Evolutionary conservation across 805 yeast genomes (phyloP), one percentile per base, ranked within the genome.

Genomic region (Lachancea nothofagi): DNA sequence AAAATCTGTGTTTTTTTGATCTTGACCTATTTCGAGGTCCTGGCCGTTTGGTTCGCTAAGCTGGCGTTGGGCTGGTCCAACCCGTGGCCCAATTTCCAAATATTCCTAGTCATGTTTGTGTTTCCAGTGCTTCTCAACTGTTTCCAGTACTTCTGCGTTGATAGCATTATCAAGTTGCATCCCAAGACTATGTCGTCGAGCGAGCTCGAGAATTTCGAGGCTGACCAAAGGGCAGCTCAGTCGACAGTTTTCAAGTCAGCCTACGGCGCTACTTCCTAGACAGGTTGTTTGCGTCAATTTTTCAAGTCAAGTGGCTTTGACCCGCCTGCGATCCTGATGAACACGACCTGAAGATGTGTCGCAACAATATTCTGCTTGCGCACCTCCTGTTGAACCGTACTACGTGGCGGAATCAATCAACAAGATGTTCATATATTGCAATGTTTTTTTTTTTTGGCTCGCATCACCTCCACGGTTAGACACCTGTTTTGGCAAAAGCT

Each of bases 51-150:
- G 67, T 71, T 87, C 38, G 89, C 95, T 10, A 76, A 81, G 41
- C 70, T 83, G 59, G 62, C 88, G 24, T 66, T 90, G 19, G 76
- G 84, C n/a, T 84, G 96, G 93, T 75, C 93, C 4, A 80, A 82
- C 51, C 75, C 75, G 38, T 78, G 79, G 59, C 93, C 95, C 2
- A 78, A 82, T 46, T 70, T 87, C 27, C 96, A 93, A 59, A 85
- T 90, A 12, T 80, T 83, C 28, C 74, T 90, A 45, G 96, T 93
- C 19, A 82, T 90, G 79, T 75, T 93, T 55, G 74, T 84, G 7
- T 82, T 83, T 48, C 94, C 94, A 1, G 67, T 83, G 5, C 57
- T 81, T 44, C 71, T 84, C 73, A 84, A 84, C 56, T 74, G 83
- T 45, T 71, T 84, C 60, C 94, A 84, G 57, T 77, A 80, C 49